A percentile compares a stretch with the other conserved stretches of the same genome.
Conservation (phyloP, 441 rosid genomes). For the Sinapis alba region DNA sequence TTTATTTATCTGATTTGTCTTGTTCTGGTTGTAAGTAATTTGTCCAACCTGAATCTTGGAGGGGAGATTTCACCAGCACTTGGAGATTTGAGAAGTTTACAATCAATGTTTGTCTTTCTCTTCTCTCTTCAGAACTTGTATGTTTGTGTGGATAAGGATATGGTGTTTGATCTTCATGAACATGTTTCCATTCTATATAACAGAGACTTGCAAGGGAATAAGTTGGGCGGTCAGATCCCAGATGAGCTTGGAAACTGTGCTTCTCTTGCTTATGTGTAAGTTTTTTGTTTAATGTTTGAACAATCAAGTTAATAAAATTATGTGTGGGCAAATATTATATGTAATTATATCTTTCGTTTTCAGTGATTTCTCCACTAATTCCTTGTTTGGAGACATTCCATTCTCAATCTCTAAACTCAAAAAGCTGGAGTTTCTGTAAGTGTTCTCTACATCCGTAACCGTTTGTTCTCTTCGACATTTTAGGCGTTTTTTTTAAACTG, state of each 20-base stretch:
- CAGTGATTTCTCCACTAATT: conserved; percentile 81
- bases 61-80: conserved; percentile 90
- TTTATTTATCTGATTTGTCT: background rate
- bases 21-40: conserved; percentile 49
- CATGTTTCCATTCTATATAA: background rate
- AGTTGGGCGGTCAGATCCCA: conserved; percentile 82
- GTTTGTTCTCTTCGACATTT: background rate
- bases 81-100: conserved; percentile 72
- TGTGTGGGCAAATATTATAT: background rate
- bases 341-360: background rate
- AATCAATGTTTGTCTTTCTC: conserved; percentile 54
- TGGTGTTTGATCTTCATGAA: background rate
- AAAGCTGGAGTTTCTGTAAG: conserved; percentile 73
- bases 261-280: conserved; percentile 64
- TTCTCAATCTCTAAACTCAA: conserved; percentile 87
- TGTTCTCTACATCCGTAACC: background rate
- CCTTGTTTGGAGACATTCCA: conserved; percentile 78
- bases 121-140: too few species aligned
- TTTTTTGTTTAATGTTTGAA: background rate
- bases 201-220: conserved; percentile 88
- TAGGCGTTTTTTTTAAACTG: background rate
- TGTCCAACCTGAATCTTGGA: conserved; percentile 78
- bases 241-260: conserved; percentile 92
- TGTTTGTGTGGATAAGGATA: too few species aligned
- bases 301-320: background rate